Base-by-base conservation (phyloP, 306 rosid genomes). In the Vigna unguiculata region DNA sequence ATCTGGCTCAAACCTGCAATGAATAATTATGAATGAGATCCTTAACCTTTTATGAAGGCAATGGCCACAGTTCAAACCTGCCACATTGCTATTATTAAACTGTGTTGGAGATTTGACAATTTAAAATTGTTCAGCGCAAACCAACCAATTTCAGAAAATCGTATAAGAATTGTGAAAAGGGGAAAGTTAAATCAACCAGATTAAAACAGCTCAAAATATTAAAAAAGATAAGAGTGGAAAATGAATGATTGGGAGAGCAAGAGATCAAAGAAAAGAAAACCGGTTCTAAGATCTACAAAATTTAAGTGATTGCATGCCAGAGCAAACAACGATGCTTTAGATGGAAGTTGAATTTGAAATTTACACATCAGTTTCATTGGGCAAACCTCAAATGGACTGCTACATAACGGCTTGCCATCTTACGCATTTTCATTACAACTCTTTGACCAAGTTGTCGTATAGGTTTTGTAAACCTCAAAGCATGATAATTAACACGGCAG, bases 361-460 rank as follows among this genome's bases (percentile, higher is more conserved):
- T 61, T 40, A 78, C 41, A 21, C 43, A 55, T 45, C 61, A 70
- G 65, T 72, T 77, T 25, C 52, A 58, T 77, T 21, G 53, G 72
- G 81, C 93, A 85, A 82, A 92, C 99, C 99, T 91, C 85, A 96
- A 83, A 89, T 96, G 99, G 80, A 96, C 85, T 55, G 99, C 96
- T 86, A 92, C 90, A 69, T 87, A 96, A 28, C 85, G 97, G 65
- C 52, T 79, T 19, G 90, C 87, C 99, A 87, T 91, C 88, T 88
- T 83, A 69, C 68, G 89, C 97, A 96, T 96, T 76, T 87, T 87
- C 87, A 71, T 84, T 20, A 88, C 97, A 77, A 96, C 68, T 82
- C 63, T 89, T 57, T 83, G 97, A 66, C 98, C 97, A 66, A 91
- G 88, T 74, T 82, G 86, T 71, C 88, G 86, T 68, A 96, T 91